A percentile compares a stretch with the other conserved stretches of the same genome.
Evolutionary conservation across 108 stramenopile genomes (phyloP).

Genomic region (Pseudonitzschia delicatissima): DNA sequence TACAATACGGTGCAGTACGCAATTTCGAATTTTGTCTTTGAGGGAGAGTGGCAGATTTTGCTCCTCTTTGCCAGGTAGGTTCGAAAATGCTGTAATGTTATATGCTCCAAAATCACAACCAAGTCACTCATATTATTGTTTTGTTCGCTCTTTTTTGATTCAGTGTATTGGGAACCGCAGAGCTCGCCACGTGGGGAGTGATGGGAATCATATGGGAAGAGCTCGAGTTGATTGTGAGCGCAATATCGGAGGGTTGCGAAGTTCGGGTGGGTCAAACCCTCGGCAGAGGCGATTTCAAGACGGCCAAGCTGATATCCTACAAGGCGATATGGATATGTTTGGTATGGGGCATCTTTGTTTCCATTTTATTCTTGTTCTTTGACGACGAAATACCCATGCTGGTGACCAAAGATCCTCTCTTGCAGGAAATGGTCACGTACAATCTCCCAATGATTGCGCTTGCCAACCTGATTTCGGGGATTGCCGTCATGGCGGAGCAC

Average conservation of each 20-base stretch:
- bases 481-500: slow-evolving; percentile 47
- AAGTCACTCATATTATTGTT: neutral
- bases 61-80: slow-evolving; percentile 10
- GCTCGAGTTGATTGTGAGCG: slow-evolving; percentile 27
- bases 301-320: slow-evolving; percentile 47
- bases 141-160: neutral
- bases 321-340: slow-evolving; percentile 53
- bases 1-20: neutral
- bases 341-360: slow-evolving; percentile 19
- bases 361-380: slow-evolving; percentile 32
- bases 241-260: slow-evolving; percentile 54
- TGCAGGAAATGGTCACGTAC: slow-evolving; percentile 50
- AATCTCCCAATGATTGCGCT: slow-evolving; percentile 53
- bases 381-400: slow-evolving; percentile 36
- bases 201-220: slow-evolving; percentile 44
- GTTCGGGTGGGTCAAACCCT: slow-evolving; percentile 52
- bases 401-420: slow-evolving; percentile 50
- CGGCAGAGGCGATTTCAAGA: slow-evolving; percentile 43
- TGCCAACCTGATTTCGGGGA: slow-evolving; percentile 43
- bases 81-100: neutral
- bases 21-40: neutral
- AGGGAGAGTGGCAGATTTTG: slow-evolving; percentile 46
- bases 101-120: no score
- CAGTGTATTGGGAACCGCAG: slow-evolving; percentile 38
- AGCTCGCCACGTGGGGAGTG: slow-evolving; percentile 54